Percentiles rank a stretch among this genome's conserved stretches.
Evolutionary conservation across 441 rosid genomes (phyloP).

Genomic region (Rhodomyrtus psidioides): DNA sequence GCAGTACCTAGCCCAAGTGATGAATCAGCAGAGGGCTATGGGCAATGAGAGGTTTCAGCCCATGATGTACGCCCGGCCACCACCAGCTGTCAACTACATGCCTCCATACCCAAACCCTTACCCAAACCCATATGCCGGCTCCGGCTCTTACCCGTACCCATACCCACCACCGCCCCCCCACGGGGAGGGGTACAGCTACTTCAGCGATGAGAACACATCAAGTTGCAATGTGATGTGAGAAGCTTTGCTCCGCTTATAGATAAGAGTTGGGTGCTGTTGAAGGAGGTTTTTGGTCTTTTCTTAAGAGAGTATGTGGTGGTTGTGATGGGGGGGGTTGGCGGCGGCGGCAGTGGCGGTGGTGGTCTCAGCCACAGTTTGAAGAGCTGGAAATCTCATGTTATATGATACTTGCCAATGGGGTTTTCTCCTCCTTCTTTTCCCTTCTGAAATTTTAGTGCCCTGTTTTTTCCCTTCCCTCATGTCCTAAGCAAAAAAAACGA

Average conservation of each 20-base stretch:
- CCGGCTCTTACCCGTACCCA: neutral
- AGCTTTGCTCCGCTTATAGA: neutral
- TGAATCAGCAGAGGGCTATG: conserved; percentile 77
- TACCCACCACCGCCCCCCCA: conserved; percentile 22
- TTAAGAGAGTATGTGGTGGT: neutral
- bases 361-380: neutral
- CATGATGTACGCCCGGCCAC: conserved; percentile 89
- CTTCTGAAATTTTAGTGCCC: neutral
- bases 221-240: conserved; percentile 83
- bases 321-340: neutral
- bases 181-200: conserved; percentile 45
- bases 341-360: neutral
- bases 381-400: conserved; percentile 26
- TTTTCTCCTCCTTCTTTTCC: conserved; percentile 16
- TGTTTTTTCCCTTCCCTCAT: neutral
- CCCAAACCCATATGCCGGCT: conserved; percentile 19
- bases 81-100: conserved; percentile 73
- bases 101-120: conserved; percentile 32
- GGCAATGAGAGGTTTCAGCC: conserved; percentile 83
- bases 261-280: neutral
- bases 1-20: conserved; percentile 49
- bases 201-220: conserved; percentile 82
- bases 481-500: conserved; percentile 30
- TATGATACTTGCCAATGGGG: conserved; percentile 46
- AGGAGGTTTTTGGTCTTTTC: neutral